Percentiles rank a stretch among this genome's conserved stretches.
Evolutionary conservation across 2,329 filamentous ascomycete species (phyloP).

Genomic region (Mollisiaceae sp.): DNA sequence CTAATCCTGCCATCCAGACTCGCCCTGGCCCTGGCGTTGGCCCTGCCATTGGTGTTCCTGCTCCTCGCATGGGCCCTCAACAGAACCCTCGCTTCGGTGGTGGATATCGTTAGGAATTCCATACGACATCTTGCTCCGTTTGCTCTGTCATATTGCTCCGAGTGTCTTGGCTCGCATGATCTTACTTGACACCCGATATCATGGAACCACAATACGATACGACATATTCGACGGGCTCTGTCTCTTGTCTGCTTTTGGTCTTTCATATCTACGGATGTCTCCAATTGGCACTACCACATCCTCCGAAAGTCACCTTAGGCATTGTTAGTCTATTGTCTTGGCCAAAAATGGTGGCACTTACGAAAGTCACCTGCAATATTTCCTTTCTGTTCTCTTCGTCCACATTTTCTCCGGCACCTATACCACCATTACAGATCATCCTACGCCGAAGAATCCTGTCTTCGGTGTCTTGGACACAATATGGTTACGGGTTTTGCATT

Average conservation of each 20-base stretch:
- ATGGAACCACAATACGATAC: conserved; percentile 40
- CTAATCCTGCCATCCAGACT: conserved; percentile 88
- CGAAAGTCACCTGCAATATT: conserved; percentile 39
- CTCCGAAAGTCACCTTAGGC: conserved; percentile 40
- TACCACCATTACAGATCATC: conserved; percentile 57
- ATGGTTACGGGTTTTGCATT: conserved; percentile 64
- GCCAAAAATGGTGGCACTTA: conserved; percentile 30
- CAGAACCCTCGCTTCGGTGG: conserved; percentile 61
- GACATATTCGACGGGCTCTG: conserved; percentile 41
- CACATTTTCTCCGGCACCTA: conserved; percentile 44
- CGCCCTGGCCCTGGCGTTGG: conserved; percentile 85
- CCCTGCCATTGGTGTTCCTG: conserved; percentile 57
- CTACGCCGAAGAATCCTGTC: conserved; percentile 57
- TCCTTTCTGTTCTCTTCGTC: conserved; percentile 40
- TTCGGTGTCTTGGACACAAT: conserved; percentile 64
- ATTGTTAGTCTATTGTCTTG: conserved; percentile 36
- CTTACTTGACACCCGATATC: conserved; percentile 40
- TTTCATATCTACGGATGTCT: conserved; percentile 44
- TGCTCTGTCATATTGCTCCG: conserved; percentile 38
- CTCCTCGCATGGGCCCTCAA: conserved; percentile 59
- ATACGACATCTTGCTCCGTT: conserved; percentile 28
- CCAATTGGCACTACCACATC: conserved; percentile 40
- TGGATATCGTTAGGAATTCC: conserved; percentile 57
- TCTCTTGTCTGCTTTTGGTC: conserved; percentile 41
- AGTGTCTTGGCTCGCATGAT: conserved; percentile 41